These are phyloP conservation scores for Plantago coronopus DNA, from an alignment of 305 asterid species.

Conservation along the genomic window DNA sequence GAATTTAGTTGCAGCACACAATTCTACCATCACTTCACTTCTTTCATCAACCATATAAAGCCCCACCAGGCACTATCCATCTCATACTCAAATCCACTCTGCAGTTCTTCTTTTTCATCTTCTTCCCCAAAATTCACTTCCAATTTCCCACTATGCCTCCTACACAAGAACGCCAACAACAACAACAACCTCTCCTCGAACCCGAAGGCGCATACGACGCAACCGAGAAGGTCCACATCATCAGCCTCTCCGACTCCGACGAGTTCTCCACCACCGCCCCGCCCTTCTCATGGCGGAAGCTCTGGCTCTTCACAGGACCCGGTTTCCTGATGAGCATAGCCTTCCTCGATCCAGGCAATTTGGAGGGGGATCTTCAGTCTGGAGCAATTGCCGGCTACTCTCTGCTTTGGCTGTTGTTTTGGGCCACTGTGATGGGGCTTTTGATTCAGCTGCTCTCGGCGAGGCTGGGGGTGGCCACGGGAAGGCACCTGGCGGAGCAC, in stretches of 20 bases:
- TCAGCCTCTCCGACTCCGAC: slow-evolving; percentile 43
- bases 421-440: slow-evolving; percentile 95
- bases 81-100: no score
- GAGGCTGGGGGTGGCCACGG: slow-evolving; percentile 89
- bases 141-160: slow-evolving; percentile 33
- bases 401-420: slow-evolving; percentile 72
- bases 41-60: no score
- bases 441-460: slow-evolving; percentile 78
- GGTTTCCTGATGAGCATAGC: slow-evolving; percentile 95
- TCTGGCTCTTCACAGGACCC: slow-evolving; percentile 93
- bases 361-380: slow-evolving; percentile 92
- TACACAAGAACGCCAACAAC: slow-evolving; percentile 31
- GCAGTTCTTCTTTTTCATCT: no score
- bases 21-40: no score
- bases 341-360: slow-evolving; percentile 88
- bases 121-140: not conserved
- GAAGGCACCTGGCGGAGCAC: slow-evolving; percentile 83
- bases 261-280: slow-evolving; percentile 44
- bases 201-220: slow-evolving; percentile 48
- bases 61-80: no score
- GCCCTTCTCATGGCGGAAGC: slow-evolving; percentile 87
- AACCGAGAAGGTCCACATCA: slow-evolving; percentile 55
- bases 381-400: slow-evolving; percentile 96
- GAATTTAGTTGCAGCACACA: no score
- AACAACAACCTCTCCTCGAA: slow-evolving; percentile 27